Percentiles rank a stretch among this genome's conserved stretches.
Conservation (phyloP, 495 filamentous ascomycete species). For the Penicillium pancosmium region DNA sequence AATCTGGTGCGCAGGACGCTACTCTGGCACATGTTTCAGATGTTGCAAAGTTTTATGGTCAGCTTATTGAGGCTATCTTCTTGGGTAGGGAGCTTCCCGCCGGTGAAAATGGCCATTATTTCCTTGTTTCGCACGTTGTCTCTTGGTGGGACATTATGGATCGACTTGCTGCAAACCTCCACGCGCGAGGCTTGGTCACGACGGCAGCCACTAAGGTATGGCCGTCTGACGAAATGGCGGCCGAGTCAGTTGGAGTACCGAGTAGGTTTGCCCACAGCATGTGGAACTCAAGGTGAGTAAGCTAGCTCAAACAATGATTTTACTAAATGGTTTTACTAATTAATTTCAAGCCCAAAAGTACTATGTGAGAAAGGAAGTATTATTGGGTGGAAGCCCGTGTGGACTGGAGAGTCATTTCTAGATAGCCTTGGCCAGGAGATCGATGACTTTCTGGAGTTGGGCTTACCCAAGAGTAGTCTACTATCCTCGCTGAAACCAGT, state of each 20-base stretch:
- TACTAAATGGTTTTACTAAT: neutral
- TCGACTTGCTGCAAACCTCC: neutral
- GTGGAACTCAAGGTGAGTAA: slow-evolving; percentile 1
- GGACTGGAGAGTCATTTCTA: slow-evolving; percentile 7
- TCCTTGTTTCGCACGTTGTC: neutral
- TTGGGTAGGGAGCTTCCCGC: neutral
- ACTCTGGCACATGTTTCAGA: slow-evolving; percentile 10
- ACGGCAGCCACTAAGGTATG: slow-evolving; percentile 2
- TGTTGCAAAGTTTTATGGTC: slow-evolving; percentile 8
- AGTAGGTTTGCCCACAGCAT: slow-evolving; percentile 6
- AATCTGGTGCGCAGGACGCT: neutral
- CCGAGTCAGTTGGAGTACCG: slow-evolving; percentile 1
- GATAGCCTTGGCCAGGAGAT: slow-evolving; percentile 9
- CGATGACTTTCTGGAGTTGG: slow-evolving; percentile 13
- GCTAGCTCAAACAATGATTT: neutral
- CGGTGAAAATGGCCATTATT: slow-evolving; percentile 3
- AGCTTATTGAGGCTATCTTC: slow-evolving; percentile 10
- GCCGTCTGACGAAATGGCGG: slow-evolving; percentile 9
- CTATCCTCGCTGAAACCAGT: neutral
- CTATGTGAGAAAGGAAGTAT: neutral
- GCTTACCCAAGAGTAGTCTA: slow-evolving; percentile 10
- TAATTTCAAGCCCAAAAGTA: neutral
- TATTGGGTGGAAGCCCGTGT: slow-evolving; percentile 11
- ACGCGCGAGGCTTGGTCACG: neutral
- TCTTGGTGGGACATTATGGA: slow-evolving; percentile 9